Conservation (phyloP, 495 filamentous ascomycete genomes). For the Bathelium albidoporum region DNA sequence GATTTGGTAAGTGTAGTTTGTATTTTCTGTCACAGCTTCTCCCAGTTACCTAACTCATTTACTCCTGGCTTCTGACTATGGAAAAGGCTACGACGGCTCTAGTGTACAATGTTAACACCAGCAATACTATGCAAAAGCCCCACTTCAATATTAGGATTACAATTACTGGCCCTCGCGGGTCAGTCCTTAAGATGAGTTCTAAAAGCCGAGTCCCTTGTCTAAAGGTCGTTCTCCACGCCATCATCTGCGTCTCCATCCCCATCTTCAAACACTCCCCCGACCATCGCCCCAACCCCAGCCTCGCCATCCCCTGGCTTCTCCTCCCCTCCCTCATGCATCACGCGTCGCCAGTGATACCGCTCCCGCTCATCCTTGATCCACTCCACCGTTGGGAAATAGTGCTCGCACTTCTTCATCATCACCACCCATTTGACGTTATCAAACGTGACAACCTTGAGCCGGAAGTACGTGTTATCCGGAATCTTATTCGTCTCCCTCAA, state of each 20-base stretch:
- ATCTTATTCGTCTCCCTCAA: slow-evolving; percentile 71
- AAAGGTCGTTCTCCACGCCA: neutral
- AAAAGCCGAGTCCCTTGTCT: neutral
- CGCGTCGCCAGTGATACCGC: slow-evolving; percentile 19
- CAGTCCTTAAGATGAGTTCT: neutral
- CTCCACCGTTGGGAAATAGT: slow-evolving; percentile 54
- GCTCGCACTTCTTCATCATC: slow-evolving; percentile 99
- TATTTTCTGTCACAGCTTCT: no score
- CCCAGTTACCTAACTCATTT: no score
- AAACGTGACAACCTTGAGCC: slow-evolving; percentile 86
- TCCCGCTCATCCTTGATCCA: slow-evolving; percentile 31
- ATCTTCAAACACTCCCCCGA: neutral
- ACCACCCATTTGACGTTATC: slow-evolving; percentile 96
- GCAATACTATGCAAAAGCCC: neutral
- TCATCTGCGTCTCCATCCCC: neutral
- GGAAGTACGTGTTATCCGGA: slow-evolving; percentile 94
- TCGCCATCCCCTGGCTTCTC: slow-evolving; percentile 18
- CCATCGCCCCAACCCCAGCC: neutral
- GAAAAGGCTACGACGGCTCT: no score
- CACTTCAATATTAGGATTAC: neutral
- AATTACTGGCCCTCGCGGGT: neutral
- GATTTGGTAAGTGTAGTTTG: no score
- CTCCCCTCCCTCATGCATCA: slow-evolving; percentile 18
- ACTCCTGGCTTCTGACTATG: no score
- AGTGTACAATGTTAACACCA: neutral